Percentiles rank a stretch among this genome's conserved stretches.
These are phyloP conservation scores for Penicillium concentricum DNA, from an alignment of 2,329 filamentous ascomycete genomes.

Conservation along the genomic window DNA sequence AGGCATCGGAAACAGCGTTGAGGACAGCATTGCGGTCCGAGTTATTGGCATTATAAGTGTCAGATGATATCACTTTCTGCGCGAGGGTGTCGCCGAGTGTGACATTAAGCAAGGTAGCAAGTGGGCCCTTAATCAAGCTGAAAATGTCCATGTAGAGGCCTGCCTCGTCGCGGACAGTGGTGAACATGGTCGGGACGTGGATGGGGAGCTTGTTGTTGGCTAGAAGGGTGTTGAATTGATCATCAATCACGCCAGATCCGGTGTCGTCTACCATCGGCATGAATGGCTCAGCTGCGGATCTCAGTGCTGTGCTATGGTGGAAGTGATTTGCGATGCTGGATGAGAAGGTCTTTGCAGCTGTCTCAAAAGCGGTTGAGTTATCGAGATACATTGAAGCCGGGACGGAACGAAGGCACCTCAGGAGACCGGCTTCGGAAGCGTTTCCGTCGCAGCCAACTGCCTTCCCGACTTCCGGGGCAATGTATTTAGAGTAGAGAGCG, in stretches of 20 bases:
- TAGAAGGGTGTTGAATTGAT: conserved; percentile 28
- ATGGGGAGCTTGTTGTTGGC: conserved; percentile 19
- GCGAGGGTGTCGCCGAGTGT: conserved; percentile 19
- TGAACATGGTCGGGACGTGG: conserved; percentile 30
- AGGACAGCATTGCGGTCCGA: conserved; percentile 20
- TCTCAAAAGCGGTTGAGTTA: conserved; percentile 20
- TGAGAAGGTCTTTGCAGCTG: conserved; percentile 7
- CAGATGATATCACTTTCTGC: conserved; percentile 10
- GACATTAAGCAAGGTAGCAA: conserved; percentile 16
- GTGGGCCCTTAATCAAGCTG: conserved; percentile 2
- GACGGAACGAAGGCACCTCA: conserved; percentile 24
- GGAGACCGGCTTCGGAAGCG: conserved; percentile 10
- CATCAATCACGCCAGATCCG: conserved; percentile 25
- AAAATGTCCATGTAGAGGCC: conserved; percentile 18
- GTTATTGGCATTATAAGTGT: conserved; percentile 13
- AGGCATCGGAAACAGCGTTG: conserved; percentile 11
- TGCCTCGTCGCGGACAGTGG: conserved; percentile 27
- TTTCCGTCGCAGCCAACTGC: conserved; percentile 25
- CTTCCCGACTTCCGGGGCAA: conserved; percentile 20
- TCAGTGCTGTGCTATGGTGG: conserved; percentile 17
- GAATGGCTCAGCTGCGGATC: conserved; percentile 24
- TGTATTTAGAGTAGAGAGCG: conserved; percentile 20
- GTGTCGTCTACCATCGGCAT: conserved; percentile 30
- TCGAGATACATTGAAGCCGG: conserved; percentile 22
- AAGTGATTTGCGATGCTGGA: conserved; percentile 12